phyloP scores from a whole-genome alignment of 208 protist genomes.

The Acanthamoeba rhysodes region DNA sequence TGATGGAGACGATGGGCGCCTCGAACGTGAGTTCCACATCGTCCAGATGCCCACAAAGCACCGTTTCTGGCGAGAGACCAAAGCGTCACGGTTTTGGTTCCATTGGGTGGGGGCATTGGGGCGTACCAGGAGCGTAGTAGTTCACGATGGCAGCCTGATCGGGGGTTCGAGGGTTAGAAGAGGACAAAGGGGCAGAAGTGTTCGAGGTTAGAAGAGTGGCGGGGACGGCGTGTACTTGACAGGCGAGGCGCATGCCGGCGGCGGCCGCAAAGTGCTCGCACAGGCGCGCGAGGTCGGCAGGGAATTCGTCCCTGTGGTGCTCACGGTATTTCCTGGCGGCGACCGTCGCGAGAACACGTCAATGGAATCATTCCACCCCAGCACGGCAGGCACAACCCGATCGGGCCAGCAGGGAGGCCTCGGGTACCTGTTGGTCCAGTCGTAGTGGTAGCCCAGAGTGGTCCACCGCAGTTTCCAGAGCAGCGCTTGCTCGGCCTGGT shows the following conservation, averaged over 20 bases:
- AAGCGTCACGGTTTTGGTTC: no score
- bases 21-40: constrained; percentile 49
- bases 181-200: no score
- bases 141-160: constrained; percentile 34
- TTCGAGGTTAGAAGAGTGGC: background rate
- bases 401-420: no score
- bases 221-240: background rate
- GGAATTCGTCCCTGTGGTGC: constrained; percentile 8
- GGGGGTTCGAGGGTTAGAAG: no score
- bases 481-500: background rate
- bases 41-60: constrained; percentile 53
- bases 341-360: background rate
- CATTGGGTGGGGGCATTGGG: background rate
- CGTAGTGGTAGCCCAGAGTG: constrained; percentile 59
- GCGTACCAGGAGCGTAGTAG: constrained; percentile 43
- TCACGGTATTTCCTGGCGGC: background rate
- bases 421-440: constrained; percentile 58
- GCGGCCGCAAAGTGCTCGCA: background rate
- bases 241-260: background rate
- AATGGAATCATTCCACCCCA: background rate
- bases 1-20: constrained; percentile 61
- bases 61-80: background rate
- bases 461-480: constrained; percentile 39
- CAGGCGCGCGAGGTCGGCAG: background rate
- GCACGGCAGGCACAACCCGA: no score